Base-by-base conservation (phyloP, 2,329 filamentous ascomycete genomes). In the Sarocladium oryzae region DNA sequence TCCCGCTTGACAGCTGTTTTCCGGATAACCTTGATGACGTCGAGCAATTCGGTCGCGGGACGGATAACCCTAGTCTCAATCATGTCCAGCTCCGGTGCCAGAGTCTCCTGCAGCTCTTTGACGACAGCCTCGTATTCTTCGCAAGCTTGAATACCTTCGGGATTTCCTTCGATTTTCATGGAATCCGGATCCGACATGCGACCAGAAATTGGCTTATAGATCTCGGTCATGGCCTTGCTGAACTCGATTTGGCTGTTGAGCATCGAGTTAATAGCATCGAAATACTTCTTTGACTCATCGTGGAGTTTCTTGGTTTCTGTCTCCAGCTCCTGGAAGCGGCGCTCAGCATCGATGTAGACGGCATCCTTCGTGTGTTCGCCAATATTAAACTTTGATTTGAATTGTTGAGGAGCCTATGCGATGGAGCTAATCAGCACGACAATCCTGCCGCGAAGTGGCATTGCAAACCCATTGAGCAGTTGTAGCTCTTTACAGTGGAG, bases 221-320 rank as follows among this genome's bases (percentile, higher is more conserved):
- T 86, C 69, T 99, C 93, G 57, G 87, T 86, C 75, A 96, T 92
- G 58, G 91, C 89, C 72, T 96, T 84, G 61, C 92, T 96, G 74
- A 99, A 99, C 67, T 95, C 92, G 70, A 99, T 97, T 74, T 99
- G 93, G 72, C 97, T 91, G 65, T 77, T 82, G 62, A 99, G 81
- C 93, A 99, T 99, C 76, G 87, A 88, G 73, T 97, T 96, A 73
- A 99, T 96, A 66, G 93, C 89, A 51, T 96, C 85, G 62, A 95
- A 96, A 70, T 99, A 99, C 73, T 95, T 96, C 69, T 91, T 88
- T 52, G 89, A 95, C 71, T 97, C 92, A 74, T 96, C 89, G 71
- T 97, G 92, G 26, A 96, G 84, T 69, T 88, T 92, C 78, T 96
- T 97, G 32, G 93, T 97, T 74, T 99, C 91, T 58, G 77, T 86